phyloP scores from a whole-genome alignment of 805 yeast species.

The Candida palmyrensis region DNA sequence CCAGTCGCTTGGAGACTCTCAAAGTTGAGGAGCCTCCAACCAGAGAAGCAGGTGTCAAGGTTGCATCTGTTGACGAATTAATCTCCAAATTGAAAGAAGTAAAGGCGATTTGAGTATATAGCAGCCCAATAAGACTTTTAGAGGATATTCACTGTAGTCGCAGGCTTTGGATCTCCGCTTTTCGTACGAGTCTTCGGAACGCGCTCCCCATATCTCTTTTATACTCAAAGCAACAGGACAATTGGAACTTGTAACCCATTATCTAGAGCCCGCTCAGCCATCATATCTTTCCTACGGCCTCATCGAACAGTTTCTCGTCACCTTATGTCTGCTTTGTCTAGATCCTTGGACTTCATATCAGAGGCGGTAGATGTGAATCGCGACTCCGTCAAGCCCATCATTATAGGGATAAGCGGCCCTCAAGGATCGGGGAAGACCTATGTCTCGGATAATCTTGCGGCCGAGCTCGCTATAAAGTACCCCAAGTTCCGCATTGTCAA shows the following conservation, averaged over 20 bases:
- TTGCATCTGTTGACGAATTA: constrained; percentile 77
- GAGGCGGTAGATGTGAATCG: constrained; percentile 20
- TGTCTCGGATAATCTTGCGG: constrained; percentile 39
- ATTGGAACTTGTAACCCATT: not conserved
- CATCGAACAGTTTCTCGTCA: not conserved
- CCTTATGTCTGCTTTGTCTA: constrained; percentile 7
- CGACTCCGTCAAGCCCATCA: constrained; percentile 30
- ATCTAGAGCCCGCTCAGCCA: not conserved
- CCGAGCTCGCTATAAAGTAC: constrained; percentile 25
- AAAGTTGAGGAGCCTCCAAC: constrained; percentile 82
- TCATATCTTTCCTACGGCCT: not conserved
- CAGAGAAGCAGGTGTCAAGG: constrained; percentile 78
- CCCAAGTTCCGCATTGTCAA: constrained; percentile 37
- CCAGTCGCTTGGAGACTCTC: constrained; percentile 60
- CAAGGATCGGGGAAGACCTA: constrained; percentile 79
- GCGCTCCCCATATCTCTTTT: no score
- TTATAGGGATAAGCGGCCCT: constrained; percentile 62
- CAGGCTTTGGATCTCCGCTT: not conserved
- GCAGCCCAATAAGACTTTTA: no score
- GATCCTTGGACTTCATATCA: constrained; percentile 19
- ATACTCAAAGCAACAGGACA: no score
- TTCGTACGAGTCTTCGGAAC: no score
- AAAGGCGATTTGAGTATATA: constrained; percentile 68
- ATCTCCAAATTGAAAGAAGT: constrained; percentile 70
- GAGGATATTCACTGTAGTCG: no score